These are phyloP conservation scores for Leccinum disarticulatum DNA, from an alignment of 768 basidiomycete genomes.

Conservation along the genomic window DNA sequence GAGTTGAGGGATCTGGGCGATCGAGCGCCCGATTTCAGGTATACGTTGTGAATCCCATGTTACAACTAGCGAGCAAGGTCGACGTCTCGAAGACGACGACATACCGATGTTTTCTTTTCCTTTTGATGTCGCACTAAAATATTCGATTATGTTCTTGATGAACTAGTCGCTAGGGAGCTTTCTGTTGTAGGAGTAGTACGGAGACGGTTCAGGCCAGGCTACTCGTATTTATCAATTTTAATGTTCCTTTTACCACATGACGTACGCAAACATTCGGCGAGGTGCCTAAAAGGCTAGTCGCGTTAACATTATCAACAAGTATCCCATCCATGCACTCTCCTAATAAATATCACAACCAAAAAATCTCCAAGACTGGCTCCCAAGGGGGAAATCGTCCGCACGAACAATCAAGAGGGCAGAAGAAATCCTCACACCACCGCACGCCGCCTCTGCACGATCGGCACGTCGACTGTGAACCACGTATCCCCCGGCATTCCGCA, in stretches of 20 bases:
- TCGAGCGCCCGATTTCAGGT: constrained; percentile 62
- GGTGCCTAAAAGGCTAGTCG: neutral
- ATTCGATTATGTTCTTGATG: neutral
- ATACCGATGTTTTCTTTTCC: neutral
- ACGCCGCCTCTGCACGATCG: neutral
- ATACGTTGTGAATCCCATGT: constrained; percentile 39
- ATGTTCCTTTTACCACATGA: neutral
- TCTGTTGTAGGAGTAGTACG: neutral
- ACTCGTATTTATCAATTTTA: neutral
- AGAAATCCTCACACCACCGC: neutral
- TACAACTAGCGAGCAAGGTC: neutral
- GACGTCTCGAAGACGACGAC: neutral
- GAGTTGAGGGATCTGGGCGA: constrained; percentile 48
- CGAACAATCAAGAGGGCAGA: neutral
- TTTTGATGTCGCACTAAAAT: neutral
- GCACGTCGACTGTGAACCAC: neutral
- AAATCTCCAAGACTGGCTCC: neutral
- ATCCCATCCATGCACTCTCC: neutral
- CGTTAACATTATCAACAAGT: neutral
- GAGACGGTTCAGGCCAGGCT: neutral
- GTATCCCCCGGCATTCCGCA: neutral
- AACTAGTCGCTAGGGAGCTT: neutral
- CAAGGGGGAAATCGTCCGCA: neutral
- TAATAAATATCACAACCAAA: neutral
- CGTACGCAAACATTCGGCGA: neutral